A percentile compares a stretch with the other conserved stretches of the same genome.
Evolutionary conservation across 2,329 filamentous ascomycete genomes (phyloP).

Genomic region (Didymella sp.): DNA sequence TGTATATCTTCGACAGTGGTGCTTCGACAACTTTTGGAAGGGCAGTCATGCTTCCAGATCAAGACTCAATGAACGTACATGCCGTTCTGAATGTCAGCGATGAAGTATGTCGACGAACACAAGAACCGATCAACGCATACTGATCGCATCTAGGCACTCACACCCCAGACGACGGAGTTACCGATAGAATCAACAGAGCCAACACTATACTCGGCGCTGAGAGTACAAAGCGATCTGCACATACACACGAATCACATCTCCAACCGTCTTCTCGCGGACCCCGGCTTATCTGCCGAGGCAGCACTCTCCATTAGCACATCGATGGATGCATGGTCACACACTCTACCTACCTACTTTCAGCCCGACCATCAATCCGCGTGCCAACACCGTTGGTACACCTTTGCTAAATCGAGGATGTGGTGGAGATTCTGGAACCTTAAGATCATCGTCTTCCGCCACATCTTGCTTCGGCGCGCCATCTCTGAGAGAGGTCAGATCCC

Average conservation of each 20-base stretch:
- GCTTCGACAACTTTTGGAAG: slow-evolving; percentile 37
- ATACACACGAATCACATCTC: slow-evolving; percentile 36
- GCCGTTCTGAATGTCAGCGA: slow-evolving; percentile 32
- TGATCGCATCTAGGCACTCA: slow-evolving; percentile 26
- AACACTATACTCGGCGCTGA: slow-evolving; percentile 33
- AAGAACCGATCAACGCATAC: neutral
- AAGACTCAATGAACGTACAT: slow-evolving; percentile 37
- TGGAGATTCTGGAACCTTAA: slow-evolving; percentile 40
- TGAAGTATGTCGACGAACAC: slow-evolving; percentile 18
- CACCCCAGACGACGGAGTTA: slow-evolving; percentile 28
- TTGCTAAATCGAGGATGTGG: slow-evolving; percentile 34
- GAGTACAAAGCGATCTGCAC: slow-evolving; percentile 32
- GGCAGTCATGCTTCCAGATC: slow-evolving; percentile 35
- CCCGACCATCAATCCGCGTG: slow-evolving; percentile 13
- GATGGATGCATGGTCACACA: slow-evolving; percentile 30
- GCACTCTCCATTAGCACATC: slow-evolving; percentile 29
- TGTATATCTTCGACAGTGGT: slow-evolving; percentile 39
- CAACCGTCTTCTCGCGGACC: slow-evolving; percentile 33
- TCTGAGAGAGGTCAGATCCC: slow-evolving; percentile 31
- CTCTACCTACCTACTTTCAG: slow-evolving; percentile 30
- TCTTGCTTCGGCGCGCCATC: slow-evolving; percentile 33
- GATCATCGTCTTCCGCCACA: slow-evolving; percentile 37
- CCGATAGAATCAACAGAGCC: slow-evolving; percentile 27
- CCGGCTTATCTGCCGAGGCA: slow-evolving; percentile 34
- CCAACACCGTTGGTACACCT: slow-evolving; percentile 29